Conservation (phyloP, 2,329 filamentous ascomycete genomes). For the Teratosphaeria epicoccoides region DNA sequence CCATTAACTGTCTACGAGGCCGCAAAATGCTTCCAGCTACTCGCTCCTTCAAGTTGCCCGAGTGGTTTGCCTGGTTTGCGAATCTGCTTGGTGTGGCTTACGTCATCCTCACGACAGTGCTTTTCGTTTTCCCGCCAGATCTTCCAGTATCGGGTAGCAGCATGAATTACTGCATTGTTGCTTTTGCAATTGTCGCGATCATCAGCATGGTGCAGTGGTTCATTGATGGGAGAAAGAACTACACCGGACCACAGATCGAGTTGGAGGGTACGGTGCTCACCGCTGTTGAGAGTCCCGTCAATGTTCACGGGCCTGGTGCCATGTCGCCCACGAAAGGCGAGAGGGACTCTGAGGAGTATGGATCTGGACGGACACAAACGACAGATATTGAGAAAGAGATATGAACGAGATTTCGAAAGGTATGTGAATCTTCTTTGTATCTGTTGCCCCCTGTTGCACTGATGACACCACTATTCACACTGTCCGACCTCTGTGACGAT, state of each 20-base stretch:
- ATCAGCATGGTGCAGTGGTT: conserved; percentile 50
- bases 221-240: conserved; percentile 52
- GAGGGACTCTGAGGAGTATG: background rate
- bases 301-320: background rate
- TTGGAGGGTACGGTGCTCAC: conserved; percentile 21
- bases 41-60: conserved; percentile 47
- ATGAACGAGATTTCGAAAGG: background rate
- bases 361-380: background rate
- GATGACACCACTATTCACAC: conserved; percentile 15
- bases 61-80: conserved; percentile 46
- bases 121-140: conserved; percentile 64
- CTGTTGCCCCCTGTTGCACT: conserved; percentile 5
- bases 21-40: conserved; percentile 50
- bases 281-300: conserved; percentile 12
- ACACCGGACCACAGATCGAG: conserved; percentile 37
- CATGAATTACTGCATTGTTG: conserved; percentile 56
- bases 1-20: conserved; percentile 57
- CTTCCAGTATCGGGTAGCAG: conserved; percentile 53
- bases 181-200: conserved; percentile 47
- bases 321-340: background rate
- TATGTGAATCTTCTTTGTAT: background rate
- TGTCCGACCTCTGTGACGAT: conserved; percentile 13
- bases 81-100: conserved; percentile 54
- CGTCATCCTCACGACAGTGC: conserved; percentile 58
- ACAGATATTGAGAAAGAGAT: background rate